These are phyloP conservation scores for Pistacia vera DNA, from an alignment of 345 rosid species.

Conservation along the genomic window DNA sequence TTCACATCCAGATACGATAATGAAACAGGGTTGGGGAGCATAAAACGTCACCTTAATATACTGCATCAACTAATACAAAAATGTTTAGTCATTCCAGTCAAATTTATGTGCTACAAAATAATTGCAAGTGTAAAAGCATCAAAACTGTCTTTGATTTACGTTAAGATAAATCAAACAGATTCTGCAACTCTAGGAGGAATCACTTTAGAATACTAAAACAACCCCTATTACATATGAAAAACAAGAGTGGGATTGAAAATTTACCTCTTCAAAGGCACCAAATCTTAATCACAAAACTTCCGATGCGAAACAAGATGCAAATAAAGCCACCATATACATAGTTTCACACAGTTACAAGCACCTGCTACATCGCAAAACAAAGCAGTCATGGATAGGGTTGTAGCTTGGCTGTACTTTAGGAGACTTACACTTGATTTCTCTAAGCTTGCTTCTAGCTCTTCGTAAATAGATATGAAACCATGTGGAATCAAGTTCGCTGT, in stretches of 20 bases:
- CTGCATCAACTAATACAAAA: too few relatives aligned
- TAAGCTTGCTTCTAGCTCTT: neutral
- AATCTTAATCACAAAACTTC: conserved; percentile 14
- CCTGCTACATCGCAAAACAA: neutral
- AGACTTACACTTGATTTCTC: neutral
- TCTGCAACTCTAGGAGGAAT: neutral
- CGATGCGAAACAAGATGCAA: neutral
- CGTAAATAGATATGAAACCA: neutral
- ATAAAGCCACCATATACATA: neutral
- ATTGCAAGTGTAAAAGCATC: neutral
- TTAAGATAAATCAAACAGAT: neutral
- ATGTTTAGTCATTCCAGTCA: too few relatives aligned
- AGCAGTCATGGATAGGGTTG: neutral
- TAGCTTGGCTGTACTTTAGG: neutral
- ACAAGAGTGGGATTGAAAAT: neutral
- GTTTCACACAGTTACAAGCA: neutral
- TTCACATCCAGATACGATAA: too few relatives aligned
- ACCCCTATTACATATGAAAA: neutral
- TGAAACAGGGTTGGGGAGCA: too few relatives aligned
- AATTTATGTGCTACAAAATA: too few relatives aligned
- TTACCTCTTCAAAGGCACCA: neutral
- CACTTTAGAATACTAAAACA: neutral
- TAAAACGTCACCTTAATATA: too few relatives aligned
- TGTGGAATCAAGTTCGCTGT: neutral
- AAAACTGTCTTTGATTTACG: neutral